Conservation (phyloP, 768 basidiomycete species). For the Boletus fagicola region DNA sequence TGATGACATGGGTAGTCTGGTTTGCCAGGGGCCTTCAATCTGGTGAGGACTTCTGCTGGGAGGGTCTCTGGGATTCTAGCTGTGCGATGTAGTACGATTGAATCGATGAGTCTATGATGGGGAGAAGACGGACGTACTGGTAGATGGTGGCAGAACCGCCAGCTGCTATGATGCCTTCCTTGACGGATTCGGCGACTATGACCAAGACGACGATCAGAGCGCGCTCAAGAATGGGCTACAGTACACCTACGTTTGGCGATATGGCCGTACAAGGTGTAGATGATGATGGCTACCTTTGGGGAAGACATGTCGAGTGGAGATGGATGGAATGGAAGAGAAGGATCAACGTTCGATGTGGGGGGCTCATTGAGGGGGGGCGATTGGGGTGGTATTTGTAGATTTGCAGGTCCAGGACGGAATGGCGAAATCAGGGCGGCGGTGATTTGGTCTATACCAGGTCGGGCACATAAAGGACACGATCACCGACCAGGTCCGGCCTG, state of each 20-base stretch:
- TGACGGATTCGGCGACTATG: slow-evolving; percentile 60
- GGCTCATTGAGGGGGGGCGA: background rate
- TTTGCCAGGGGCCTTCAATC: slow-evolving; percentile 71
- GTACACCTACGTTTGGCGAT: slow-evolving; percentile 56
- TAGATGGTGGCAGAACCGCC: slow-evolving; percentile 54
- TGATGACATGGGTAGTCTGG: slow-evolving; percentile 47
- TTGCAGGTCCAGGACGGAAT: background rate
- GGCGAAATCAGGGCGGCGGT: background rate
- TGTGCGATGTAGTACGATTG: background rate
- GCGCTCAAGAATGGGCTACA: background rate
- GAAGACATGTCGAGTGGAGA: slow-evolving; percentile 40
- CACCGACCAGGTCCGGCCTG: too few relatives aligned
- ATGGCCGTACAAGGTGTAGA: slow-evolving; percentile 76
- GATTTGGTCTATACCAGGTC: background rate
- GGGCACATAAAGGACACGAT: slow-evolving; percentile 13
- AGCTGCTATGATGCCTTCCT: slow-evolving; percentile 44
- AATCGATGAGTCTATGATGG: background rate
- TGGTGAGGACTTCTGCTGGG: slow-evolving; percentile 57
- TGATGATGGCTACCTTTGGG: slow-evolving; percentile 59
- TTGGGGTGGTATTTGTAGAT: slow-evolving; percentile 15
- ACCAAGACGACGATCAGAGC: slow-evolving; percentile 3
- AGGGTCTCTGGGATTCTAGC: slow-evolving; percentile 78
- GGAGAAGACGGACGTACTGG: slow-evolving; percentile 44
- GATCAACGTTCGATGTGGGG: background rate
- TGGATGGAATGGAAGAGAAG: too few relatives aligned